Conservation (phyloP, 192 early-diverging fungal species). For the Phlyctochytrium planicorne region DNA sequence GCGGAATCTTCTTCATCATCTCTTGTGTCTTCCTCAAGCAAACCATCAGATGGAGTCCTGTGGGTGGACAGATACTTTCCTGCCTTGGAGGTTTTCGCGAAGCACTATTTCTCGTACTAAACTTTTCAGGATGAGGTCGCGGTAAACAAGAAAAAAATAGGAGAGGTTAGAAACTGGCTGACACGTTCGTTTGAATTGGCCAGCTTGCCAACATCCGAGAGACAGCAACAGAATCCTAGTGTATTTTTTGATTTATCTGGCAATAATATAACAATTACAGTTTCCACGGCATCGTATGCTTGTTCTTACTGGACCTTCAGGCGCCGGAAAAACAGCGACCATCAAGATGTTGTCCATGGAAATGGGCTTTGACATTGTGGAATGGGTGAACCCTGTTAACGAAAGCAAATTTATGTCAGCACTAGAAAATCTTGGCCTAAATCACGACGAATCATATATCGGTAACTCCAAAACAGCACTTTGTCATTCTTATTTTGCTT, state of each 20-base stretch:
- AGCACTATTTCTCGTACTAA: not conserved
- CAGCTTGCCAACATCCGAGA: not conserved
- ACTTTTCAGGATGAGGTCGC: slow-evolving; percentile 33
- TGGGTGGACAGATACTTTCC: slow-evolving; percentile 23
- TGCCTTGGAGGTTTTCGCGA: slow-evolving; percentile 13
- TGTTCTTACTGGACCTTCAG: slow-evolving; percentile 45
- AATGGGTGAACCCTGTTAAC: slow-evolving; percentile 47
- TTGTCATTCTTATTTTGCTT: too few relatives aligned
- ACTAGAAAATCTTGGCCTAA: not conserved
- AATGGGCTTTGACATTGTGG: slow-evolving; percentile 37
- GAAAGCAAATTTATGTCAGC: not conserved
- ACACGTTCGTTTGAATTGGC: slow-evolving; percentile 3
- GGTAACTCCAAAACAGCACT: not conserved
- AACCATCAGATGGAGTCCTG: too few relatives aligned
- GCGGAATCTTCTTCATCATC: too few relatives aligned
- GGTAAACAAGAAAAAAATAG: slow-evolving; percentile 37
- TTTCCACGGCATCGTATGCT: slow-evolving; percentile 32
- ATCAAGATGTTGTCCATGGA: slow-evolving; percentile 34
- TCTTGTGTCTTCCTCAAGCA: too few relatives aligned
- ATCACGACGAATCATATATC: slow-evolving; percentile 8
- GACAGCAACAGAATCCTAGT: slow-evolving; percentile 8
- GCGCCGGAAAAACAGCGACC: slow-evolving; percentile 45
- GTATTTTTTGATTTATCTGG: not conserved
- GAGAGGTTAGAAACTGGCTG: slow-evolving; percentile 36
- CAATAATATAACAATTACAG: slow-evolving; percentile 3